A percentile compares a stretch with the other conserved stretches of the same genome.
These are phyloP conservation scores for Suhomyces sp. DNA, from an alignment of 805 yeast species.

Conservation along the genomic window DNA sequence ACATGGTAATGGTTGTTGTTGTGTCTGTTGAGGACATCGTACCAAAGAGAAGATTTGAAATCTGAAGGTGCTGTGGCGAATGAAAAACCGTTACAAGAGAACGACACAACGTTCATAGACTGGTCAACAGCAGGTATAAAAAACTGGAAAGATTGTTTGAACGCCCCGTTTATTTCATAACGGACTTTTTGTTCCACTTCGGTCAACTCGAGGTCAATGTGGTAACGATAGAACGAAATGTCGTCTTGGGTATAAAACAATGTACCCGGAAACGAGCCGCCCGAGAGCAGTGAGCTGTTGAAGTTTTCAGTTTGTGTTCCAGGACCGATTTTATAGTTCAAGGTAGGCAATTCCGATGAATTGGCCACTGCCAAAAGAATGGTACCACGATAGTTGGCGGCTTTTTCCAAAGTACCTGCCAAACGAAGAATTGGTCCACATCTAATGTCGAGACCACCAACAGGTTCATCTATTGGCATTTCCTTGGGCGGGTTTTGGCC, in stretches of 20 bases:
- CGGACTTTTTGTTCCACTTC: constrained; percentile 58
- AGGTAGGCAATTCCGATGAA: constrained; percentile 12
- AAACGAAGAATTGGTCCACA: constrained; percentile 81
- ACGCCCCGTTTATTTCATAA: constrained; percentile 53
- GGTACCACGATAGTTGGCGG: constrained; percentile 61
- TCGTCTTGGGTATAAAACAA: constrained; percentile 43
- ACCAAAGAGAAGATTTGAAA: constrained; percentile 81
- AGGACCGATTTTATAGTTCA: constrained; percentile 36
- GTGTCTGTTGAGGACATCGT: constrained; percentile 74
- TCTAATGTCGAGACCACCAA: constrained; percentile 41
- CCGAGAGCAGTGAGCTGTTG: neutral
- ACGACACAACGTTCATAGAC: constrained; percentile 79
- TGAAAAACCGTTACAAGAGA: constrained; percentile 91
- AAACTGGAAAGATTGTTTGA: constrained; percentile 49
- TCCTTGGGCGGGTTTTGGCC: constrained; percentile 25
- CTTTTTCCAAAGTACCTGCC: constrained; percentile 57
- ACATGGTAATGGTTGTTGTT: constrained; percentile 67
- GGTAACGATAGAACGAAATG: constrained; percentile 64
- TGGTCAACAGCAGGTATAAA: constrained; percentile 61
- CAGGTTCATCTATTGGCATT: constrained; percentile 23
- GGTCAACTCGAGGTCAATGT: constrained; percentile 48
- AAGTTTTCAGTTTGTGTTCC: constrained; percentile 1
- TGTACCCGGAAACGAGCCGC: constrained; percentile 49
- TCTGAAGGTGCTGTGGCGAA: constrained; percentile 60
- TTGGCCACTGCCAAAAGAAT: constrained; percentile 62